Evolutionary conservation across 1,284 basidiomycete genomes (phyloP), one percentile per base, ranked within the genome.

Genomic region (Mycosarcoma maydis): DNA sequence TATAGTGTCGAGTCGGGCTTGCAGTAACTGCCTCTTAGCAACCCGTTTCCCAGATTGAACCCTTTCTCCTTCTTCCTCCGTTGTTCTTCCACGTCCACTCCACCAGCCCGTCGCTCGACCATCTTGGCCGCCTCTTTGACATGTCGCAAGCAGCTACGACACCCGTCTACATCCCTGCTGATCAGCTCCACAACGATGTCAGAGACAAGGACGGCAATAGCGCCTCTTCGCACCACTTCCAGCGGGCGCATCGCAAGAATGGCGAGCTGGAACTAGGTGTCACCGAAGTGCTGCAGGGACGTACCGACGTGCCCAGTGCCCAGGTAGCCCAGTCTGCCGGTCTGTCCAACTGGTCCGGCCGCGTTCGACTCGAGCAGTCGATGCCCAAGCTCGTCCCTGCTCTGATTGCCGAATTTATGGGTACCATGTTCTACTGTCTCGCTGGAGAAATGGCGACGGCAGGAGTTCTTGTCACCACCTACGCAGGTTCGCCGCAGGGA

Each of bases 401-500:
- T 13, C 33, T 59, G 22, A 36, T 64, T 19, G 70, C 70, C 33
- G 60, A 69, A 45, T 52, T 61, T 24, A 49, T 66, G 22, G 61
- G 60, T n/a, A 56, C 49, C 32, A 57, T 65, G 38, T 57, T 65
- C 58, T 70, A 66, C 23, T 60, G 54, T 43, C 38, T 76, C 16
- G 76, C 76, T 29, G 66, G 76, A 10, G 68, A 71, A 20, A 71
- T 71, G 60, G 70, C 73, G 6, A 73, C 70, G 1, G 73, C 70
- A 14, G 57, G 57, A 3, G 69, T 44, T 49, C 43, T 75, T 10
- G 38, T 76, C 16, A 73, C 73, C 14, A 64, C 62, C 10, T 57
- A 55, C 40, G 66, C 33, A 3, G 69, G 61, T 1, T 32, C 37
- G 7, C 57, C 69, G 4, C 50, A 58, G 44, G 74, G 73, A 22